A percentile compares a stretch with the other conserved stretches of the same genome.
Conservation (phyloP, 2,329 filamentous ascomycete species). For the Phoma herbarum region DNA sequence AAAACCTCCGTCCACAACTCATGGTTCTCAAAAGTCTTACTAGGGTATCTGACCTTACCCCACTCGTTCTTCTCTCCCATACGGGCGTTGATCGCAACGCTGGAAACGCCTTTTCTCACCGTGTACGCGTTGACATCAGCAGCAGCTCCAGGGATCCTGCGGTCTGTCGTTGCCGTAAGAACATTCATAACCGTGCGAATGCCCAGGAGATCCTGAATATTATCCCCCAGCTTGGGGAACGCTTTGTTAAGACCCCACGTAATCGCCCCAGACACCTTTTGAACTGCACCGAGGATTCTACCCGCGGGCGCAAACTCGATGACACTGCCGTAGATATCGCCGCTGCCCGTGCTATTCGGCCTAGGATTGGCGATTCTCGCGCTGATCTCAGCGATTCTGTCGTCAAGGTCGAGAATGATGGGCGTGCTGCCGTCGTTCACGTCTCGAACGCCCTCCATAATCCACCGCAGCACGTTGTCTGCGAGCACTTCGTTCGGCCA, state of each 20-base stretch:
- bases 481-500: constrained; percentile 46
- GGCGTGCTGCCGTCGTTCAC: constrained; percentile 20
- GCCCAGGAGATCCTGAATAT: constrained; percentile 39
- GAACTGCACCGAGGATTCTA: constrained; percentile 26
- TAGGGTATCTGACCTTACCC: constrained; percentile 40
- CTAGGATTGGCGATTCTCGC: constrained; percentile 23
- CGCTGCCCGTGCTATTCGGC: constrained; percentile 34
- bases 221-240: constrained; percentile 39
- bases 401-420: constrained; percentile 32
- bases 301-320: constrained; percentile 44
- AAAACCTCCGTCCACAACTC: constrained; percentile 41
- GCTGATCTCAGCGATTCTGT: constrained; percentile 27
- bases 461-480: constrained; percentile 44
- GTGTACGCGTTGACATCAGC: constrained; percentile 38
- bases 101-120: constrained; percentile 28
- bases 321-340: constrained; percentile 46
- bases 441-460: constrained; percentile 38
- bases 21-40: constrained; percentile 40
- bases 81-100: constrained; percentile 27
- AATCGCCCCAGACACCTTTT: constrained; percentile 24
- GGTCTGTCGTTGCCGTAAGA: constrained; percentile 43
- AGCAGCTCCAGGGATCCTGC: constrained; percentile 40
- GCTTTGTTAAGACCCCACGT: constrained; percentile 31
- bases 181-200: constrained; percentile 42
- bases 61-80: constrained; percentile 32